These are phyloP conservation scores for Zasmidium cellare DNA, from an alignment of 2,329 filamentous ascomycete genomes.

Conservation along the genomic window DNA sequence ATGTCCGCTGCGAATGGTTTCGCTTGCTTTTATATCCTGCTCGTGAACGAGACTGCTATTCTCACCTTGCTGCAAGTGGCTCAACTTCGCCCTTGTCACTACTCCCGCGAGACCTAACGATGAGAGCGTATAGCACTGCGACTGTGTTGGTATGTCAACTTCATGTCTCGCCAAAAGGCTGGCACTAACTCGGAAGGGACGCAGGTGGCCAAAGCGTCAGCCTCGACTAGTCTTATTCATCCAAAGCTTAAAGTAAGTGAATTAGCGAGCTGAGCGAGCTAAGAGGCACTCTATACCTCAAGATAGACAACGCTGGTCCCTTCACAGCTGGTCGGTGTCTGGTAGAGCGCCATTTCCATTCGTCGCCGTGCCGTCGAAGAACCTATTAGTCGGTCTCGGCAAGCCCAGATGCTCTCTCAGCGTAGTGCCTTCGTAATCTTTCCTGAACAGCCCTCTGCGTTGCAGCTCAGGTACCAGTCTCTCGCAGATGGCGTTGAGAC, in stretches of 20 bases:
- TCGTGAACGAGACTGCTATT: too few species aligned
- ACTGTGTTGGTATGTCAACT: too few species aligned
- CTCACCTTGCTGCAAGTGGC: too few species aligned
- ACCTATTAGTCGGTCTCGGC: conserved; percentile 25
- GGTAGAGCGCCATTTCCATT: not conserved
- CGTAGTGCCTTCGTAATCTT: conserved; percentile 26
- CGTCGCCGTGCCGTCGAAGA: conserved; percentile 14
- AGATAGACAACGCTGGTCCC: not conserved
- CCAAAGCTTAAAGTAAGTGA: not conserved
- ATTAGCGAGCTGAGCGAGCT: not conserved
- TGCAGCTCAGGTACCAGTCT: conserved; percentile 27
- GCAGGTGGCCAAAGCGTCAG: not conserved
- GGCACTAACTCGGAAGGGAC: not conserved
- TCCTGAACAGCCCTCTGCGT: conserved; percentile 22
- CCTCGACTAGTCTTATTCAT: not conserved
- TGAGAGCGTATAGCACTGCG: too few species aligned
- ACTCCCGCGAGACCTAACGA: too few species aligned
- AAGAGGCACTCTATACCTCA: not conserved
- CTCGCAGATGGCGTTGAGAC: conserved; percentile 26
- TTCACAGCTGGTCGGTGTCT: not conserved
- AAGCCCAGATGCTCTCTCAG: conserved; percentile 27
- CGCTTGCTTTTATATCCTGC: too few species aligned
- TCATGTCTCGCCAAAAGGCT: not conserved
- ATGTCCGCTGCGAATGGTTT: too few species aligned
- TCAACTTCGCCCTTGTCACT: too few species aligned